Percentiles rank a stretch among this genome's conserved stretches.
phyloP scores from a whole-genome alignment of 768 basidiomycete species.

The Mycena rebaudengoi region DNA sequence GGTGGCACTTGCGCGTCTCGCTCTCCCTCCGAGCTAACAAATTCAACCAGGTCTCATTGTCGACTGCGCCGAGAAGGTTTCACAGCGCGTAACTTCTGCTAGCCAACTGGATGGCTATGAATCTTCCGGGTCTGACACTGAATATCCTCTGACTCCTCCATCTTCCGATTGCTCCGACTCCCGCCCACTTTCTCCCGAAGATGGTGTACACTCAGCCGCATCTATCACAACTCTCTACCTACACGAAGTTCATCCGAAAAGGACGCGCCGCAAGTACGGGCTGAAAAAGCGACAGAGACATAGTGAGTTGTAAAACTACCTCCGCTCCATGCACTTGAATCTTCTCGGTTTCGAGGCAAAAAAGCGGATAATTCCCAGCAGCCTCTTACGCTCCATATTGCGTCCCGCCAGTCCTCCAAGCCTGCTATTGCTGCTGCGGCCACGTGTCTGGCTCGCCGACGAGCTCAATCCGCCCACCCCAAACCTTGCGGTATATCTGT shows the following conservation, averaged over 20 bases:
- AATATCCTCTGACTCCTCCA: conserved; percentile 83
- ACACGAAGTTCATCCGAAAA: conserved; percentile 7
- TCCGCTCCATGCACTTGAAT: too few species aligned
- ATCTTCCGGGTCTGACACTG: conserved; percentile 60
- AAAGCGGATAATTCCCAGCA: conserved; percentile 18
- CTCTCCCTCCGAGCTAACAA: not conserved
- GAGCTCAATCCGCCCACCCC: conserved; percentile 34
- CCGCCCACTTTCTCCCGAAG: conserved; percentile 64
- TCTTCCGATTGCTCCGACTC: conserved; percentile 77
- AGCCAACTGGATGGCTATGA: conserved; percentile 26
- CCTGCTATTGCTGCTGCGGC: conserved; percentile 68
- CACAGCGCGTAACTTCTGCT: conserved; percentile 43
- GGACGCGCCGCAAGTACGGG: conserved; percentile 14
- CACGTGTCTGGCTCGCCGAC: conserved; percentile 50
- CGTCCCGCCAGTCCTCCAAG: conserved; percentile 70
- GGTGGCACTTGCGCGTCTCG: conserved; percentile 53
- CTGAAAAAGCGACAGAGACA: conserved; percentile 19
- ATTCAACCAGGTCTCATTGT: conserved; percentile 48
- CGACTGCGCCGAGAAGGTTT: conserved; percentile 50
- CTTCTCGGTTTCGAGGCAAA: too few species aligned
- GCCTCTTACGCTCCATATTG: conserved; percentile 60
- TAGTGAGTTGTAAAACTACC: too few species aligned
- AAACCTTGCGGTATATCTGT: conserved; percentile 53
- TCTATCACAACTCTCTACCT: conserved; percentile 34
- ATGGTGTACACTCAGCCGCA: conserved; percentile 18